phyloP scores from a whole-genome alignment of 441 rosid species.

The Flueggea neowawraea region DNA sequence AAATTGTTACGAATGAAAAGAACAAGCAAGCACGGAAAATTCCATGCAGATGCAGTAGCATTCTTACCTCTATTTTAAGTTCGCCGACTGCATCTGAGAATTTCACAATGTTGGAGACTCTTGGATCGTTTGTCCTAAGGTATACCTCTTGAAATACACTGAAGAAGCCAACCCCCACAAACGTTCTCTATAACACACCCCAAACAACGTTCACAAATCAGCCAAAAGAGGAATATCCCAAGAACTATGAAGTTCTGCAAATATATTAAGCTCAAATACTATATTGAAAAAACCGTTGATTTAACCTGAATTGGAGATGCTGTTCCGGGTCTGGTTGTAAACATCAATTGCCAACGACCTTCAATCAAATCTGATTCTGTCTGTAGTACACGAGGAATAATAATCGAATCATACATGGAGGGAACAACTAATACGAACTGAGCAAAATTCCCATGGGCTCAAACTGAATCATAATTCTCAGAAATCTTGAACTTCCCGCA shows the following conservation, averaged over 20 bases:
- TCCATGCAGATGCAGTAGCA: neutral
- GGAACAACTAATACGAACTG: neutral
- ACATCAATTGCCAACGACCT: constrained; percentile 92
- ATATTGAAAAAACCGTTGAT: neutral
- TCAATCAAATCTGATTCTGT: constrained; percentile 70
- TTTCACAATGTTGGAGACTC: constrained; percentile 78
- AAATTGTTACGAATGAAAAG: no score
- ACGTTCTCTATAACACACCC: constrained; percentile 62
- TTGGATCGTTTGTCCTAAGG: constrained; percentile 70
- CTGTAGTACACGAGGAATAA: constrained; percentile 21
- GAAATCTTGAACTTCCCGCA: neutral
- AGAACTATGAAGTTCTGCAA: no score
- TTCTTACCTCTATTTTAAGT: constrained; percentile 87
- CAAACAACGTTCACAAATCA: no score
- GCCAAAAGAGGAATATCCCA: no score
- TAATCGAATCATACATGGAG: neutral
- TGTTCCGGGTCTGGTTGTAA: constrained; percentile 94
- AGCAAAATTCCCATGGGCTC: neutral
- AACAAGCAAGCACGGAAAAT: no score
- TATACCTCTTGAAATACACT: constrained; percentile 87
- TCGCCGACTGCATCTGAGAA: constrained; percentile 88
- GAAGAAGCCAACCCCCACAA: constrained; percentile 84
- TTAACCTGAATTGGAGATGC: constrained; percentile 92
- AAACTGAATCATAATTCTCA: no score
- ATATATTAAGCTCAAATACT: neutral